A percentile compares a stretch with the other conserved stretches of the same genome.
phyloP scores from a whole-genome alignment of 306 rosid genomes.

The Prunus padus region DNA sequence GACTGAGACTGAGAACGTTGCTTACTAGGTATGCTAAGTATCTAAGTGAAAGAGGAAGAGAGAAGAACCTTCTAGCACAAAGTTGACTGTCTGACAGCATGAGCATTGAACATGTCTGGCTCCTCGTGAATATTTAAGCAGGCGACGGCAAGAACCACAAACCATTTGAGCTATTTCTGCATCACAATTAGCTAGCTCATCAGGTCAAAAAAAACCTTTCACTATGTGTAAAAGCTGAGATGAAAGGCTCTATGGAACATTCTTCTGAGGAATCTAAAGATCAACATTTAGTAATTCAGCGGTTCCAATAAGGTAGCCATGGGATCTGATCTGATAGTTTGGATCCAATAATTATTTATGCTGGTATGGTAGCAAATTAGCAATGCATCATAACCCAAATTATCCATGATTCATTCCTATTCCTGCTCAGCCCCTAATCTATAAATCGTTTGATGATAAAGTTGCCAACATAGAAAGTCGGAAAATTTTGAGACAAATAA shows the following conservation, averaged over 20 bases:
- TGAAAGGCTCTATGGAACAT: neutral
- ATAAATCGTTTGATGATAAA: neutral
- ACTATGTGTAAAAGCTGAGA: neutral
- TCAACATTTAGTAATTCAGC: neutral
- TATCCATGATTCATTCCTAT: neutral
- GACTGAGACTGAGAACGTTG: neutral
- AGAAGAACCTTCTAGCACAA: conserved; percentile 70
- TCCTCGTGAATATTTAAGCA: conserved; percentile 71
- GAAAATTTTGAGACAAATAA: neutral
- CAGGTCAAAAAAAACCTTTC: conserved; percentile 16
- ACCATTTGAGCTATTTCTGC: conserved; percentile 85
- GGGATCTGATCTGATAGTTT: neutral
- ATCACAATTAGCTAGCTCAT: conserved; percentile 17
- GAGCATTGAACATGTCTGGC: conserved; percentile 73
- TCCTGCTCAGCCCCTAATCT: neutral
- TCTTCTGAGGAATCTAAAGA: neutral
- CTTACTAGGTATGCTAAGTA: neutral
- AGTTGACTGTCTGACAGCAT: conserved; percentile 76
- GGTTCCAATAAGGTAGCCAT: neutral
- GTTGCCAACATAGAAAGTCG: neutral
- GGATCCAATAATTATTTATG: neutral
- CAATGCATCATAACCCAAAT: neutral
- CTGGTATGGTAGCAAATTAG: neutral
- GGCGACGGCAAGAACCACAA: conserved; percentile 83
- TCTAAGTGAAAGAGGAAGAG: conserved; percentile 8